Percentiles rank a stretch among this genome's conserved stretches.
These are phyloP conservation scores for Cyclotella distinguenda DNA, from an alignment of 108 stramenopile species.

Conservation along the genomic window DNA sequence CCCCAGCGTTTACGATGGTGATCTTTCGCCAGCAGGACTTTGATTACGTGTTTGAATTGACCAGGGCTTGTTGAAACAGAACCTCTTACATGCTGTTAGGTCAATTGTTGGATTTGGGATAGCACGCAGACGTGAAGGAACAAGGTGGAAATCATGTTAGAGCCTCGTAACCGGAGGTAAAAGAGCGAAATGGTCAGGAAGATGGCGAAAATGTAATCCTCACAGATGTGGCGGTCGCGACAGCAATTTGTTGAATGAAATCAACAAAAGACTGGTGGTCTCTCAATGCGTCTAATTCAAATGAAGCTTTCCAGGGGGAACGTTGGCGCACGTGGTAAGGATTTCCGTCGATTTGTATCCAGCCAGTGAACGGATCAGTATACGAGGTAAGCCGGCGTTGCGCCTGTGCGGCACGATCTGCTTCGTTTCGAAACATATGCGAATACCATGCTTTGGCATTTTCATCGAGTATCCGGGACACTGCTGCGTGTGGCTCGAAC, in stretches of 20 bases:
- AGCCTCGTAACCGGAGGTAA: no score
- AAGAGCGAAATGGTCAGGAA: no score
- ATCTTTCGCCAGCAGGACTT: constrained; percentile 39
- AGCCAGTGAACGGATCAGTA: constrained; percentile 64
- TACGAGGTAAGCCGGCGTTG: constrained; percentile 61
- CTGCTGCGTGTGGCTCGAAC: constrained; percentile 52
- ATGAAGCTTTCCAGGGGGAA: constrained; percentile 59
- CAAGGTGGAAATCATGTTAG: no score
- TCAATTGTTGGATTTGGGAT: no score
- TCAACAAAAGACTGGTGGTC: constrained; percentile 38
- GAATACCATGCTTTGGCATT: constrained; percentile 54
- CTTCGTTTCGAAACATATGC: constrained; percentile 53
- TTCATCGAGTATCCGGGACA: constrained; percentile 28
- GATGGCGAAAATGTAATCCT: constrained; percentile 6
- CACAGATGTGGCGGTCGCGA: constrained; percentile 55
- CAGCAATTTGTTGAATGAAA: constrained; percentile 57
- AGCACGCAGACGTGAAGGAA: no score
- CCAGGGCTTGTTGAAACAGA: constrained; percentile 58
- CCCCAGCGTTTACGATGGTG: constrained; percentile 49
- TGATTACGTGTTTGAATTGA: constrained; percentile 68
- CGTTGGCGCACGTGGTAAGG: constrained; percentile 57
- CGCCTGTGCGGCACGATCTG: constrained; percentile 51
- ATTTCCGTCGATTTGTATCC: constrained; percentile 40
- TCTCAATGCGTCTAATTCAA: constrained; percentile 34
- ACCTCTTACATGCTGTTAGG: constrained; percentile 64